A percentile compares a stretch with the other conserved stretches of the same genome.
These are phyloP conservation scores for Aspergillus sp. DNA, from an alignment of 2,329 filamentous ascomycete species.

Conservation along the genomic window DNA sequence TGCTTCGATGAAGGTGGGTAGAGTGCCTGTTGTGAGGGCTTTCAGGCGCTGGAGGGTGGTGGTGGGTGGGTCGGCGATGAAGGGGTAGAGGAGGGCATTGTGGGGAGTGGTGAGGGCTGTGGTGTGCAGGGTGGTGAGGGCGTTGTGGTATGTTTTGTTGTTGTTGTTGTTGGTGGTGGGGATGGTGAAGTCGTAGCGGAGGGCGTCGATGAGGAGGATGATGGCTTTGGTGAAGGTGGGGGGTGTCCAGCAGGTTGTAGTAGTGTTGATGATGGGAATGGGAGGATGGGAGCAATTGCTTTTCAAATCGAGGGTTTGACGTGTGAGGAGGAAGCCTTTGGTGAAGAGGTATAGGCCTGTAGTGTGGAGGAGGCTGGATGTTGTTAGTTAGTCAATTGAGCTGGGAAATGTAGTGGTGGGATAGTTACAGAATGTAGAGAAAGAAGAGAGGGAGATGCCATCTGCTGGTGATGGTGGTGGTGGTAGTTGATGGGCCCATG, in stretches of 20 bases:
- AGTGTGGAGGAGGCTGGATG: neutral
- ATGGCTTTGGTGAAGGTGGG: slow-evolving; percentile 90
- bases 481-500: neutral
- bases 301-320: slow-evolving; percentile 66
- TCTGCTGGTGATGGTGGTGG: neutral
- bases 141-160: slow-evolving; percentile 73
- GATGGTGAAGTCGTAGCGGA: slow-evolving; percentile 95
- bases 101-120: slow-evolving; percentile 70
- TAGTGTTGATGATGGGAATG: neutral
- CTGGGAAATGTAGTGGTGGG: no score
- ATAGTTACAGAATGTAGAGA: neutral
- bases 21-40: slow-evolving; percentile 89
- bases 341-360: slow-evolving; percentile 67
- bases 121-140: slow-evolving; percentile 82
- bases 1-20: slow-evolving; percentile 90
- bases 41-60: slow-evolving; percentile 89
- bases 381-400: neutral
- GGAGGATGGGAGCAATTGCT: slow-evolving; percentile 14
- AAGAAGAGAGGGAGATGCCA: neutral
- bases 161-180: slow-evolving; percentile 48
- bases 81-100: slow-evolving; percentile 85
- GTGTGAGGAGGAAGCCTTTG: slow-evolving; percentile 87
- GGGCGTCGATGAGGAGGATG: slow-evolving; percentile 84
- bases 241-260: slow-evolving; percentile 77
- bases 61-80: slow-evolving; percentile 94